These are phyloP conservation scores for Phalaenopsis hybrid DNA, from an alignment of 116 monocot species.

Conservation along the genomic window DNA sequence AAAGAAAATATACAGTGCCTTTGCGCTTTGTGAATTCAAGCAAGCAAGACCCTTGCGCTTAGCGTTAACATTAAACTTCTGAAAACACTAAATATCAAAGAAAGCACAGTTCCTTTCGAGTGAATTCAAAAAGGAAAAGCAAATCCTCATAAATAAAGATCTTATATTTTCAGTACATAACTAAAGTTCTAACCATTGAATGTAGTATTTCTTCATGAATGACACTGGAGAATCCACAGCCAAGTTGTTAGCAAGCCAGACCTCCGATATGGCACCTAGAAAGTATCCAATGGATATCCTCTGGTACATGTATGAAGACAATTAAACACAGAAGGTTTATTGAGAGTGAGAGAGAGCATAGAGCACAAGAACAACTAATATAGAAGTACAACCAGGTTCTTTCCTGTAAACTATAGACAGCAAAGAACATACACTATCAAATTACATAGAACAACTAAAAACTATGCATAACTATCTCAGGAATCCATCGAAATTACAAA, in stretches of 20 bases:
- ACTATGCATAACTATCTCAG: not conserved
- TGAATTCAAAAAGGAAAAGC: not conserved
- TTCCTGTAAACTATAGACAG: not conserved
- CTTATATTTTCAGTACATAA: not conserved
- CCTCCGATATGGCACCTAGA: slow-evolving; percentile 71
- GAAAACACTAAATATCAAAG: not conserved
- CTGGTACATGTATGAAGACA: slow-evolving; percentile 30
- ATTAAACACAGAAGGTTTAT: slow-evolving; percentile 4
- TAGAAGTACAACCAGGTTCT: not conserved
- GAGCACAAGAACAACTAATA: not conserved
- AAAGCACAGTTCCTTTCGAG: not conserved
- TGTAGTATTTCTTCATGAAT: slow-evolving; percentile 69
- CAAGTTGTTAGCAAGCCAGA: slow-evolving; percentile 59
- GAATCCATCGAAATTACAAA: not conserved
- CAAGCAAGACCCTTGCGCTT: not conserved
- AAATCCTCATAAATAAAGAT: not conserved
- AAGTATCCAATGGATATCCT: slow-evolving; percentile 95
- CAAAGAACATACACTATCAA: not conserved
- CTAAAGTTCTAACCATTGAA: slow-evolving; percentile 60
- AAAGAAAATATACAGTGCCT: not conserved
- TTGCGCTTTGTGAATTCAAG: not conserved
- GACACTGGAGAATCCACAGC: slow-evolving; percentile 59
- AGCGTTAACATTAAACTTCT: not conserved
- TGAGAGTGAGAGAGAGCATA: not conserved
- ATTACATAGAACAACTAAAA: not conserved